Conservation (phyloP, 2,329 filamentous ascomycete species). For the Arthrobotrys musiformis region DNA sequence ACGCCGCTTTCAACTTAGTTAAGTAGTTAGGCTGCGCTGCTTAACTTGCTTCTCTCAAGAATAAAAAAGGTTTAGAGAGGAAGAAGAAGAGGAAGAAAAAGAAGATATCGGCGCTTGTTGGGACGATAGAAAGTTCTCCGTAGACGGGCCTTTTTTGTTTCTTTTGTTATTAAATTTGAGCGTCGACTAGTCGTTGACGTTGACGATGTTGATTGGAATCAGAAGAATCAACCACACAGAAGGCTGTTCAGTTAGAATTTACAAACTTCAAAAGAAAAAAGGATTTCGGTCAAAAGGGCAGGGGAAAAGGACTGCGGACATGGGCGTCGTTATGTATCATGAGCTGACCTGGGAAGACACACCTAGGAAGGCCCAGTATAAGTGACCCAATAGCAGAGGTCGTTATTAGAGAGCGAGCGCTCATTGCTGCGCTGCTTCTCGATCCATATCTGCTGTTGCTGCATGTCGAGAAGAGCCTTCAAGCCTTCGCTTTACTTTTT, state of each 20-base stretch:
- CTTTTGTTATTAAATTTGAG: not conserved
- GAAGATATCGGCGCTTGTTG: conserved; percentile 22
- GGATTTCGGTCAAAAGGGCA: conserved; percentile 18
- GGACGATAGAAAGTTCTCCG: conserved; percentile 6
- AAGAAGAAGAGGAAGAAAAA: not conserved
- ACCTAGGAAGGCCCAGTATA: not conserved
- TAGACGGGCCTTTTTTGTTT: conserved; percentile 12
- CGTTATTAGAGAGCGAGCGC: too few relatives aligned
- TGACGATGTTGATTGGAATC: not conserved
- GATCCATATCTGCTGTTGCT: not conserved
- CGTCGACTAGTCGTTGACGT: conserved; percentile 30
- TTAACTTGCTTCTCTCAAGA: not conserved
- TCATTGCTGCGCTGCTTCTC: too few relatives aligned
- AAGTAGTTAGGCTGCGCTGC: not conserved
- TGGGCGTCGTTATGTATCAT: conserved; percentile 40
- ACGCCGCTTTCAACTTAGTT: conserved; percentile 1
- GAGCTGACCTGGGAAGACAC: conserved; percentile 21
- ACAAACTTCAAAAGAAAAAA: not conserved
- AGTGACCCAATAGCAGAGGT: conserved; percentile 54
- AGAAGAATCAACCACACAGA: too few relatives aligned
- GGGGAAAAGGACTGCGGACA: conserved; percentile 14
- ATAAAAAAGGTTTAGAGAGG: not conserved
- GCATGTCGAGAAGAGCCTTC: conserved; percentile 10
- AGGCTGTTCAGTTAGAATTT: too few relatives aligned
- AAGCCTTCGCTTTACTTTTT: conserved; percentile 12